phyloP scores from a whole-genome alignment of 352 stramenopile genomes.

The Globisporangium sylvaticum region DNA sequence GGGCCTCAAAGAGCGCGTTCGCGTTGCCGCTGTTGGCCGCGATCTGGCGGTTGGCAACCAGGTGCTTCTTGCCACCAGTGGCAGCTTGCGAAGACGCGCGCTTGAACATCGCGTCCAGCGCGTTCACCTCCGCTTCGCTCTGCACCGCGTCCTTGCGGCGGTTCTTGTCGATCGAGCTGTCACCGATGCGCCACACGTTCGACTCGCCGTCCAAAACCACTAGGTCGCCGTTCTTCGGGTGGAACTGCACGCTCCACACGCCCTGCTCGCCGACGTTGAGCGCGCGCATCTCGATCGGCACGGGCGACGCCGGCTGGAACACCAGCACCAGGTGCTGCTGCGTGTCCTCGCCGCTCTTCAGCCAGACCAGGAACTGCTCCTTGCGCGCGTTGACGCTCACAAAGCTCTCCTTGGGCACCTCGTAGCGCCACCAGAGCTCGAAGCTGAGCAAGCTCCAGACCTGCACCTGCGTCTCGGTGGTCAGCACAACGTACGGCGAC shows the following conservation, averaged over 20 bases:
- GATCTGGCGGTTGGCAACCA: conserved; percentile 11
- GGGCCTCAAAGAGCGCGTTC: conserved; percentile 68
- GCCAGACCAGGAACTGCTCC: conserved; percentile 52
- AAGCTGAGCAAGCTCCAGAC: conserved; percentile 73
- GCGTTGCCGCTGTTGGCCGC: conserved; percentile 7
- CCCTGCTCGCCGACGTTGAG: conserved; percentile 24
- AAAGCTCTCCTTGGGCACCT: conserved; percentile 31
- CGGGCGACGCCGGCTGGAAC: conserved; percentile 44
- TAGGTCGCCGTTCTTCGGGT: conserved; percentile 56
- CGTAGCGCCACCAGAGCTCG: conserved; percentile 71
- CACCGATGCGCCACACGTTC: conserved; percentile 59
- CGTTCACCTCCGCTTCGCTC: conserved; percentile 33
- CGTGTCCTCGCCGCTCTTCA: conserved; percentile 17
- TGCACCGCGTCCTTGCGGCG: conserved; percentile 28
- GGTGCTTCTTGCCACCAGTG: conserved; percentile 20
- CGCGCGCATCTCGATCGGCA: conserved; percentile 44
- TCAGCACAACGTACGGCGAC: conserved; percentile 61
- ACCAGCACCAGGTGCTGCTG: conserved; percentile 43
- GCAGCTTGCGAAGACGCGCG: conserved; percentile 16
- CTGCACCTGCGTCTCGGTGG: conserved; percentile 55
- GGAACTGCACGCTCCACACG: conserved; percentile 55
- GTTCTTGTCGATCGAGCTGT: conserved; percentile 32
- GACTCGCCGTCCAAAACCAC: conserved; percentile 49
- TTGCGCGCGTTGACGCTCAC: conserved; percentile 31
- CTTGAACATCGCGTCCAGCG: conserved; percentile 44